Evolutionary conservation across 495 filamentous ascomycete genomes (phyloP).

Genomic region (Bacidia gigantensis): DNA sequence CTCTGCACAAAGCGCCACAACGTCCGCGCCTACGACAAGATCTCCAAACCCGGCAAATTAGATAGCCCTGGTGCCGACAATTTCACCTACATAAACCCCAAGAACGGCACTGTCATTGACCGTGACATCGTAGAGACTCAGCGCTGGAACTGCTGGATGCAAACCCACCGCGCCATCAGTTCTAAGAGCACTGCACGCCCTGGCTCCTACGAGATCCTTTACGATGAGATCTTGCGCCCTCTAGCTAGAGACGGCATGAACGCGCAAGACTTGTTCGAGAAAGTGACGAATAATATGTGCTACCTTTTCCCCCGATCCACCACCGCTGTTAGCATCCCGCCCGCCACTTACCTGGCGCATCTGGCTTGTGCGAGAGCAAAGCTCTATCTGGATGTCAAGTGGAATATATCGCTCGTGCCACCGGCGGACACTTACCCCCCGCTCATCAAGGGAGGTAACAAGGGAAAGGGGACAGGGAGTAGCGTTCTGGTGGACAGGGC

Average conservation of each 20-base stretch:
- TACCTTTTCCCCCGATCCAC: constrained; percentile 71
- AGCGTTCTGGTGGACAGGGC: neutral
- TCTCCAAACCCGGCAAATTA: too few relatives aligned
- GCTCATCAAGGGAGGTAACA: too few relatives aligned
- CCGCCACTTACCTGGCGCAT: constrained; percentile 37
- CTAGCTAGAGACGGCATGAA: neutral
- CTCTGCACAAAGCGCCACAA: constrained; percentile 73
- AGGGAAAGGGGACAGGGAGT: neutral
- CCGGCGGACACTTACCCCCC: neutral
- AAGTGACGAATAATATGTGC: constrained; percentile 60
- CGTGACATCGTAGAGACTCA: constrained; percentile 62
- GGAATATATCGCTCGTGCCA: neutral
- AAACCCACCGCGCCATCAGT: constrained; percentile 67
- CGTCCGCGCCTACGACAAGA: constrained; percentile 66
- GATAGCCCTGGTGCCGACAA: constrained; percentile 18
- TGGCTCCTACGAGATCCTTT: constrained; percentile 61
- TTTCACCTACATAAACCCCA: constrained; percentile 44
- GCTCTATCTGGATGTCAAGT: neutral
- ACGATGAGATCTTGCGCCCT: constrained; percentile 45
- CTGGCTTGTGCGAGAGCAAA: constrained; percentile 54
- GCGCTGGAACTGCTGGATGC: constrained; percentile 76
- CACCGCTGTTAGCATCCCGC: constrained; percentile 64
- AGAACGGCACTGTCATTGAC: constrained; percentile 74
- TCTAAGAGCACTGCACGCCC: constrained; percentile 78
- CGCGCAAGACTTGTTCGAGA: constrained; percentile 28